Evolutionary conservation across 2,329 filamentous ascomycete species (phyloP).

Genomic region (Botrytis fabae): DNA sequence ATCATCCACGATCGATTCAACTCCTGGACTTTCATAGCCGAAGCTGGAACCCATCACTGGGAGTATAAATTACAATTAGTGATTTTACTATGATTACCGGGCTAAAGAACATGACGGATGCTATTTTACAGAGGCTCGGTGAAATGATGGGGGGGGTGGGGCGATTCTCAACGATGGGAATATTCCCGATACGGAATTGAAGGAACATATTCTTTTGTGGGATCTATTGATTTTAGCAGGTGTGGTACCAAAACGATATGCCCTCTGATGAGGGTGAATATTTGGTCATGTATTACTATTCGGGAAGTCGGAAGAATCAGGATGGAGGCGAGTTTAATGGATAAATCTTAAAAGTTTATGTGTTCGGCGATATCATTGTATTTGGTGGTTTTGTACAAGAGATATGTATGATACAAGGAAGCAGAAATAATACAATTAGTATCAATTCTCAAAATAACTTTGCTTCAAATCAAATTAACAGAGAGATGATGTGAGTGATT

Average conservation of each 20-base stretch:
- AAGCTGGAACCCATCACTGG: no score
- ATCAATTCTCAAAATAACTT: background rate
- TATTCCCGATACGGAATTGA: no score
- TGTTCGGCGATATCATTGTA: background rate
- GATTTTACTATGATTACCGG: no score
- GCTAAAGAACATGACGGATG: no score
- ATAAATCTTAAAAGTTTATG: background rate
- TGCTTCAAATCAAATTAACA: background rate
- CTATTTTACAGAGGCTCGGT: no score
- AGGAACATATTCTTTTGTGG: no score
- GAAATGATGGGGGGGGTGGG: no score
- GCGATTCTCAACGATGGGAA: no score
- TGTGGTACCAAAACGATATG: background rate
- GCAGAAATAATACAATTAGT: accelerated
- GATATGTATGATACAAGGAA: background rate
- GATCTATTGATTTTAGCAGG: background rate
- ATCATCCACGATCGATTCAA: no score
- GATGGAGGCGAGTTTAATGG: background rate
- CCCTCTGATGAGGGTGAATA: background rate
- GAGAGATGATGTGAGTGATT: background rate
- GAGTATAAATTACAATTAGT: no score
- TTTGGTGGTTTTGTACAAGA: background rate
- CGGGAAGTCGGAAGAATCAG: background rate
- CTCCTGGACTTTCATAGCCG: no score
- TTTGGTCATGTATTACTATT: background rate